phyloP scores from a whole-genome alignment of 306 rosid genomes.

The Cucumis melo region DNA sequence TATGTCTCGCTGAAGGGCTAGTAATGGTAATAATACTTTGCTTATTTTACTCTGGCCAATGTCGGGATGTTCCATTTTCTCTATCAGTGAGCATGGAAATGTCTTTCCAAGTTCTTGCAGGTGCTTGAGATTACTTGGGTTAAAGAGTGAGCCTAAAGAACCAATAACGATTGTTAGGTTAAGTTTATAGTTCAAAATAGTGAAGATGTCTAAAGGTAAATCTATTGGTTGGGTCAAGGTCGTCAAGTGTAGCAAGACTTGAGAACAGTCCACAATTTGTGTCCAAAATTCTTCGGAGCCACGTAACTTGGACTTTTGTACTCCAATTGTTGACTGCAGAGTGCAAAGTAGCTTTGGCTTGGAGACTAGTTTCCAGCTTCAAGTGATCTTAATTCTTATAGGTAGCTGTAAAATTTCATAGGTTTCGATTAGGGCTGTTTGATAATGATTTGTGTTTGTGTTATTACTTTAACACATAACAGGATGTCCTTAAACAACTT shows the following conservation, averaged over 20 bases:
- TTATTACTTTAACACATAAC: background rate
- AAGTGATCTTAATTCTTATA: background rate
- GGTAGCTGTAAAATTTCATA: background rate
- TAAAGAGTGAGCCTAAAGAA: background rate
- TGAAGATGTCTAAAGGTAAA: background rate
- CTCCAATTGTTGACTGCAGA: background rate
- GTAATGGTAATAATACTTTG: conserved; percentile 48
- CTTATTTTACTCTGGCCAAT: conserved; percentile 8
- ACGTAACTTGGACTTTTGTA: background rate
- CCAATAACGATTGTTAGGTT: background rate
- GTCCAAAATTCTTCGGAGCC: background rate
- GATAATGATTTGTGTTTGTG: background rate
- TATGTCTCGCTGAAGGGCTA: conserved; percentile 83
- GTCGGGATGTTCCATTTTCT: conserved; percentile 4
- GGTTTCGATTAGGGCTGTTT: background rate
- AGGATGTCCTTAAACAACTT: background rate
- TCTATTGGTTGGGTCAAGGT: background rate
- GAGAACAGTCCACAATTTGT: background rate
- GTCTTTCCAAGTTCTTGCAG: background rate
- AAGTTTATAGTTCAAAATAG: background rate
- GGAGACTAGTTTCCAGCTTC: background rate
- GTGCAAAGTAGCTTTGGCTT: background rate
- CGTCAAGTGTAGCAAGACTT: background rate
- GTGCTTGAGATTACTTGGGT: background rate
- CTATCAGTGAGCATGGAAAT: background rate